Conservation (phyloP, 768 basidiomycete species). For the Leccinum imitatum region DNA sequence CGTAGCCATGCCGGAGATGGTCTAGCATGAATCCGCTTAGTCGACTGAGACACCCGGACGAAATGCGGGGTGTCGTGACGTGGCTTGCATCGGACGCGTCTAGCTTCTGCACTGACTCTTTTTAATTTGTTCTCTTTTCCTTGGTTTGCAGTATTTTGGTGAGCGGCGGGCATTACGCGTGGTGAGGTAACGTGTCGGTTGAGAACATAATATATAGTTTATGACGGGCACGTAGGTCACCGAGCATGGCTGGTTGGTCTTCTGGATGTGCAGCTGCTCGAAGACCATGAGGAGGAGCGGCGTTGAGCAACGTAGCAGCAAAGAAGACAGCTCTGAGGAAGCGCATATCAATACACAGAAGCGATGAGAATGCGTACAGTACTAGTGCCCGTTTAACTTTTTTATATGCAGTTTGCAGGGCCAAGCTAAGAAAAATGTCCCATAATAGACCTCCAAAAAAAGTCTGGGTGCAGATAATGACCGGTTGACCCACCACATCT, state of each 20-base stretch:
- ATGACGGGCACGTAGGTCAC: neutral
- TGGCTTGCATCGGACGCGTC: constrained; percentile 79
- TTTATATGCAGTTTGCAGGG: neutral
- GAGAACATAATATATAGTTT: neutral
- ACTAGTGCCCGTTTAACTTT: neutral
- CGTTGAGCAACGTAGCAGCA: neutral
- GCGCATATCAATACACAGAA: neutral
- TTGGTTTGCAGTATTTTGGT: constrained; percentile 26
- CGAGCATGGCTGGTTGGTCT: neutral
- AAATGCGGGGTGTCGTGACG: constrained; percentile 65
- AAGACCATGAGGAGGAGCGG: neutral
- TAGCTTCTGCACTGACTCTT: constrained; percentile 61
- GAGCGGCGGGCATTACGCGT: constrained; percentile 32
- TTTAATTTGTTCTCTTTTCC: neutral
- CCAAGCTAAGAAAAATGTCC: neutral
- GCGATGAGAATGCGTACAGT: neutral
- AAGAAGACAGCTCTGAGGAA: neutral
- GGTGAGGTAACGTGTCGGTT: constrained; percentile 15
- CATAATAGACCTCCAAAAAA: neutral
- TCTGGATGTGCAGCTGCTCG: neutral
- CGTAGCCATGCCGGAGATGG: constrained; percentile 67
- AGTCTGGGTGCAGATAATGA: neutral
- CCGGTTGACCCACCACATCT: too few relatives aligned
- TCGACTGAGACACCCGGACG: constrained; percentile 68
- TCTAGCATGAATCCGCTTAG: constrained; percentile 67